Percentiles rank a stretch among this genome's conserved stretches.
Evolutionary conservation across 208 protist species (phyloP).

Genomic region (Acanthamoeba healyi): DNA sequence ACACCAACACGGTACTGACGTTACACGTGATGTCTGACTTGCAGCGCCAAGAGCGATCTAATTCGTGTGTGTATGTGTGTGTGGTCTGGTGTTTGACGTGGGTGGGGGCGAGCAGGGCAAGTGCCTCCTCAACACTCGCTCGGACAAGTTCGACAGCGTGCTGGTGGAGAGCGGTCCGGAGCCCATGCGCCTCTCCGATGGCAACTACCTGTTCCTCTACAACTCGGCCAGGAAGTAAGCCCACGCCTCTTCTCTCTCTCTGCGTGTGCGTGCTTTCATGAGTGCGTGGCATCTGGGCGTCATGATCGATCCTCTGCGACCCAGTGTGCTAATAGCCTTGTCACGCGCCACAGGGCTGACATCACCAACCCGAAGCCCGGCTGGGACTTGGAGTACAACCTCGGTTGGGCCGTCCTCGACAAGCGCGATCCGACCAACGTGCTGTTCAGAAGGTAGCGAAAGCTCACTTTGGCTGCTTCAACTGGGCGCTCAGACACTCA

Average conservation of each 20-base stretch:
- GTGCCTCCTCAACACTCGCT: background rate
- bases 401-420: constrained; percentile 69
- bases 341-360: no score
- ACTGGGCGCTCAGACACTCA: no score
- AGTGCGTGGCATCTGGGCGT: no score
- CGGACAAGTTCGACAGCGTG: constrained; percentile 43
- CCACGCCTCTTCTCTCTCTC: background rate
- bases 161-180: constrained; percentile 75
- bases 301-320: no score
- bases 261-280: background rate
- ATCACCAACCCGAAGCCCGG: constrained; percentile 71
- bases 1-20: constrained; percentile 36
- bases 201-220: constrained; percentile 78
- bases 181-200: constrained; percentile 75
- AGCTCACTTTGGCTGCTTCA: no score
- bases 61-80: no score
- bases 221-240: constrained; percentile 64
- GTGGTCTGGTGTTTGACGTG: no score
- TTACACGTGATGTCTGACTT: no score
- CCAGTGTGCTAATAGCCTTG: no score
- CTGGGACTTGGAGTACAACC: constrained; percentile 67
- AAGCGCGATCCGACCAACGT: constrained; percentile 73
- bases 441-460: constrained; percentile 17
- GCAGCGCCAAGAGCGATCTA: no score
- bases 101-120: background rate